Base-by-base conservation (phyloP, 2,329 filamentous ascomycete genomes). In the Coniella lustricola region DNA sequence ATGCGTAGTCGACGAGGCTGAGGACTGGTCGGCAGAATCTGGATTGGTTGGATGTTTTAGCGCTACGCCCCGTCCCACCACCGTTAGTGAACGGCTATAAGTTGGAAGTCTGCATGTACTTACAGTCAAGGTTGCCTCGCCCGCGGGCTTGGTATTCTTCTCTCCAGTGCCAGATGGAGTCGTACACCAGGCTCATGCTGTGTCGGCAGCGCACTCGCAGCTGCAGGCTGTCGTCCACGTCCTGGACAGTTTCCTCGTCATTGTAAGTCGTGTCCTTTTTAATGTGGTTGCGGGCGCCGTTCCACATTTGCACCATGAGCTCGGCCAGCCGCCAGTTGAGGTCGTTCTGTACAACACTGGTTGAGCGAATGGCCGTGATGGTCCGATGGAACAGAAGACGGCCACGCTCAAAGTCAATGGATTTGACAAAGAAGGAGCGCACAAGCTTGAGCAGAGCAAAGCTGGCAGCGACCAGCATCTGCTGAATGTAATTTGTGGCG, bases 291-390 rank as follows among this genome's bases (percentile, higher is more conserved):
- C 76, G 71, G n/a, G 77, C 76, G 2, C 79, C 84, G 57, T 89
- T 87, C 85, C 86, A 93, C 64, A 93, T 84, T 67, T 91, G 87
- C 5, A 87, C 86, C 73, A 91, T 85, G n/a, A 93, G 76, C 67
- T 91, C 87, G 2, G 86, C 85, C 51, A 91, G 73, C 29, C 87
- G 79, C 73, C 85, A 87, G 46, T 87, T 82, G 10, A 93, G 74
- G 60, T 93, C 87, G 59, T 91, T 91, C 52, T 83, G 78, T 37
- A 83, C 77, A 16, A 90, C 83, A 55, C 85, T 89, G 41, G 87
- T 85, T 44, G 78, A 76, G 31, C 87, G 76, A 42, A 91, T 82
- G 4, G 81, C 80, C 38, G 75, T 73, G 45, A 91, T 83, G 1
- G 85, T 85, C 38, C 77, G 74, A 55, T 87, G 77, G 60, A 91